A percentile compares a stretch with the other conserved stretches of the same genome.
Conservation (phyloP, 352 stramenopile genomes). For the Pythium dissimile region DNA sequence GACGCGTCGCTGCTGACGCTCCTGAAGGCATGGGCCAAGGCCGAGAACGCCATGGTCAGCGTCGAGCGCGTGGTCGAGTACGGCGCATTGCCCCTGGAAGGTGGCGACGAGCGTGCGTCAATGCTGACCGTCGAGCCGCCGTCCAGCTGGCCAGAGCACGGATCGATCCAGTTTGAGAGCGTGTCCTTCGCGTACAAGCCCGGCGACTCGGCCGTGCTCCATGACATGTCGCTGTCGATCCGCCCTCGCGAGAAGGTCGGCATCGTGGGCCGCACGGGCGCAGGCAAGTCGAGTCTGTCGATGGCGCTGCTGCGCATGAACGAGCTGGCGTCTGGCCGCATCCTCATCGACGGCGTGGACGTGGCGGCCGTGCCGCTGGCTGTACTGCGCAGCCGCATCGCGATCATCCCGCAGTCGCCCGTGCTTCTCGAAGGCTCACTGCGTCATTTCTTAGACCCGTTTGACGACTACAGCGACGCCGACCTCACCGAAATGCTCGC, state of each 20-base stretch:
- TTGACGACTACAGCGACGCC: conserved; percentile 52
- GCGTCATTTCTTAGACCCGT: conserved; percentile 78
- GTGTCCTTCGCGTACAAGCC: conserved; percentile 21
- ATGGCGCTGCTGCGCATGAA: conserved; percentile 21
- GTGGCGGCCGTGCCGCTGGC: conserved; percentile 12
- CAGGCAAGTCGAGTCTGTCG: conserved; percentile 18
- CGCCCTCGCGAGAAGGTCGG: conserved; percentile 44
- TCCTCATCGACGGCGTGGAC: conserved; percentile 31
- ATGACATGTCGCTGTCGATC: conserved; percentile 42
- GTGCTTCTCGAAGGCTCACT: conserved; percentile 23
- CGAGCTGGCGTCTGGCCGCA: conserved; percentile 13
- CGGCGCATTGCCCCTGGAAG: neutral
- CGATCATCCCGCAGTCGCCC: conserved; percentile 24
- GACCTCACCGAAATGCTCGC: conserved; percentile 48
- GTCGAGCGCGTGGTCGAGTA: conserved; percentile 22
- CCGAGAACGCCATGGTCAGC: conserved; percentile 51
- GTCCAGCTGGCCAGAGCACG: conserved; percentile 9
- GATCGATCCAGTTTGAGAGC: conserved; percentile 25
- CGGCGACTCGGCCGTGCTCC: neutral
- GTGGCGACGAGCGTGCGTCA: neutral
- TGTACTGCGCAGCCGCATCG: conserved; percentile 1
- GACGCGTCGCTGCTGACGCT: conserved; percentile 39
- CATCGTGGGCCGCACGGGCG: conserved; percentile 70
- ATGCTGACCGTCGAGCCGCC: neutral
- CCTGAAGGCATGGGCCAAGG: conserved; percentile 32